phyloP scores from a whole-genome alignment of 495 filamentous ascomycete genomes.

The Aspergillus ostianus region DNA sequence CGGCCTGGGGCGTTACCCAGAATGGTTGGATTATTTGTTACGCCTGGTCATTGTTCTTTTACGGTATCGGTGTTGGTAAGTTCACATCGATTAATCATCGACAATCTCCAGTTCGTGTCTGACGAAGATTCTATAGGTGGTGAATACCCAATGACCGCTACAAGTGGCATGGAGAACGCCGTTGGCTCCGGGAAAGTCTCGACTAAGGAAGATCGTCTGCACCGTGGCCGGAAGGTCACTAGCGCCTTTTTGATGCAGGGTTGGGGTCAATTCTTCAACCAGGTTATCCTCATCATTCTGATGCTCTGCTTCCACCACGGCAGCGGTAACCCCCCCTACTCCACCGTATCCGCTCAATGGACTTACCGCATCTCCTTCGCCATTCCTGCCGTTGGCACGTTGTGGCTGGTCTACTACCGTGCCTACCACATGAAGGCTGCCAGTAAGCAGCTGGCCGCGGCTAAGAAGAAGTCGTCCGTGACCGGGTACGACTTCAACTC shows the following conservation, averaged over 20 bases:
- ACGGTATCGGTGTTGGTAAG: slow-evolving; percentile 79
- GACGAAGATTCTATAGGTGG: slow-evolving; percentile 40
- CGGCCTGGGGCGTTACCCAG: slow-evolving; percentile 77
- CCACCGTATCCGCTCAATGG: slow-evolving; percentile 68
- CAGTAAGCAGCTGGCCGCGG: slow-evolving; percentile 66
- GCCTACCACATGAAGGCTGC: slow-evolving; percentile 80
- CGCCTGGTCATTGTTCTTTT: slow-evolving; percentile 85
- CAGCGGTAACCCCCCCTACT: slow-evolving; percentile 70
- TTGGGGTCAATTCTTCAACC: slow-evolving; percentile 93
- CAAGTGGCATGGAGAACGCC: slow-evolving; percentile 91
- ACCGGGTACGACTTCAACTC: slow-evolving; percentile 87
- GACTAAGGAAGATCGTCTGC: slow-evolving; percentile 83
- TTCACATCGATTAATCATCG: neutral
- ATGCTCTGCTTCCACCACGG: slow-evolving; percentile 79
- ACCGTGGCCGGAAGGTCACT: slow-evolving; percentile 90
- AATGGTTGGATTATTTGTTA: slow-evolving; percentile 95
- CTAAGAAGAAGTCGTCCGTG: slow-evolving; percentile 81
- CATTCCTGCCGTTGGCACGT: slow-evolving; percentile 78
- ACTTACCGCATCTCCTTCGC: slow-evolving; percentile 83
- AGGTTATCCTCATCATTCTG: slow-evolving; percentile 76
- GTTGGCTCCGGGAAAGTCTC: slow-evolving; percentile 81
- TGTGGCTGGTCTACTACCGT: slow-evolving; percentile 93
- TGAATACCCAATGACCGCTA: slow-evolving; percentile 94
- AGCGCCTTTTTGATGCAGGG: slow-evolving; percentile 95
- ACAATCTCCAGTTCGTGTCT: neutral